These are phyloP conservation scores for Raffaelea ambrosiae DNA, from an alignment of 2,329 filamentous ascomycete genomes.

Conservation along the genomic window DNA sequence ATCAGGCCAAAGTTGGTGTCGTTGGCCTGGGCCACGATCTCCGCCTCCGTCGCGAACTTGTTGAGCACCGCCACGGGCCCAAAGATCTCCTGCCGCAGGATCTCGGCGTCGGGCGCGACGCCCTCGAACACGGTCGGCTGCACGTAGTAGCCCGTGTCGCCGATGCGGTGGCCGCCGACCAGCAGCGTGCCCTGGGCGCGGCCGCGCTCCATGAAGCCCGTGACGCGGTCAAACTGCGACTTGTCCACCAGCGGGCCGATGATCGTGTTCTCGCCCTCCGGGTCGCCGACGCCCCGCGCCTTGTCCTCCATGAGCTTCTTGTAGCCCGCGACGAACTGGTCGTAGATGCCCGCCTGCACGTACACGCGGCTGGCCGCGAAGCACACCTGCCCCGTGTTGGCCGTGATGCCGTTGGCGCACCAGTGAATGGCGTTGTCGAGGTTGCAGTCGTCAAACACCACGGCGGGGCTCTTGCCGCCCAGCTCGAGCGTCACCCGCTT, in stretches of 20 bases:
- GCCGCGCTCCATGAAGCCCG: conserved; percentile 52
- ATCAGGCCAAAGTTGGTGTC: conserved; percentile 38
- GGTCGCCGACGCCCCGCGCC: conserved; percentile 45
- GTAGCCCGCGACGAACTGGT: conserved; percentile 49
- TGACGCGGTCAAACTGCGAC: conserved; percentile 51
- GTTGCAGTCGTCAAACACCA: conserved; percentile 55
- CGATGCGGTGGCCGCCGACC: conserved; percentile 35
- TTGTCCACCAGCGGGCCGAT: conserved; percentile 54
- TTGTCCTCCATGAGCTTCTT: conserved; percentile 20
- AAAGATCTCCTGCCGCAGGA: conserved; percentile 45
- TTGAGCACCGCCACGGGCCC: conserved; percentile 47
- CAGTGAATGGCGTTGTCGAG: conserved; percentile 43
- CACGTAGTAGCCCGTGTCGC: conserved; percentile 13
- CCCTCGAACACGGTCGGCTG: conserved; percentile 35
- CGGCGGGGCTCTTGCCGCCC: conserved; percentile 55
- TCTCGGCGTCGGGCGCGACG: conserved; percentile 27
- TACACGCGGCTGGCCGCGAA: conserved; percentile 65
- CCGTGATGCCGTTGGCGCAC: conserved; percentile 42
- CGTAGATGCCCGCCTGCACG: conserved; percentile 51
- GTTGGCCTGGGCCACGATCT: conserved; percentile 46
- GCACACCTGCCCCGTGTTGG: conserved; percentile 66
- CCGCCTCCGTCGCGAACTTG: conserved; percentile 48
- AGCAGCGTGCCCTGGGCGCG: conserved; percentile 50
- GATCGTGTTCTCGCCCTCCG: conserved; percentile 44
- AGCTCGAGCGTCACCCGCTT: conserved; percentile 66